phyloP scores from a whole-genome alignment of 495 filamentous ascomycete genomes.

The Tetracladium setigerum region DNA sequence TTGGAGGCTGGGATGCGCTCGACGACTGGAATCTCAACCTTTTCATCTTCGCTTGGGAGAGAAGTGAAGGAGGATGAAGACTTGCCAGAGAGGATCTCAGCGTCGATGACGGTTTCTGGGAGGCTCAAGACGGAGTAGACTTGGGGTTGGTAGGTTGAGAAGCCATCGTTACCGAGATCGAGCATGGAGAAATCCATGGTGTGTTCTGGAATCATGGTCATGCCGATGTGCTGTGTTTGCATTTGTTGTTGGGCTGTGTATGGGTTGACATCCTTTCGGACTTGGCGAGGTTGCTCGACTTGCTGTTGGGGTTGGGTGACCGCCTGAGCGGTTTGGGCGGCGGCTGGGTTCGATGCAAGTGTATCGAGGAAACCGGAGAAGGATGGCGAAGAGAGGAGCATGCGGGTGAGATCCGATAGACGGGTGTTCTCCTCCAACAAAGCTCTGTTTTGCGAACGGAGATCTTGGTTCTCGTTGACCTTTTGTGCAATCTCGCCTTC shows the following conservation, averaged over 20 bases:
- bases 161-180: slow-evolving; percentile 40
- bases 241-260: slow-evolving; percentile 47
- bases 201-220: slow-evolving; percentile 71
- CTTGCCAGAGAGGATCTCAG: slow-evolving; percentile 60
- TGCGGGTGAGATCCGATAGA: slow-evolving; percentile 67
- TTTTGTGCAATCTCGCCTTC: slow-evolving; percentile 73
- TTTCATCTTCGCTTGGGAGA: slow-evolving; percentile 33
- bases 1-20: slow-evolving; percentile 30
- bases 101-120: slow-evolving; percentile 59
- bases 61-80: slow-evolving; percentile 35
- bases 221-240: slow-evolving; percentile 54
- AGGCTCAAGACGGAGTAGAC: slow-evolving; percentile 76
- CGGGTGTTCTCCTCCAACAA: slow-evolving; percentile 75
- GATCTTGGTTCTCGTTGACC: slow-evolving; percentile 62
- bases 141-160: slow-evolving; percentile 61
- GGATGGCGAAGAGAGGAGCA: slow-evolving; percentile 77
- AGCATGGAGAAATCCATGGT: slow-evolving; percentile 59
- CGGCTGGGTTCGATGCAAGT: slow-evolving; percentile 46
- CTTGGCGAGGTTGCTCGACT: slow-evolving; percentile 37
- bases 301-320: slow-evolving; percentile 22
- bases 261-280: slow-evolving; percentile 58
- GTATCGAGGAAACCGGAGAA: slow-evolving; percentile 78
- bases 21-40: slow-evolving; percentile 44
- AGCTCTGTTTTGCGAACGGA: slow-evolving; percentile 62
- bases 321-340: slow-evolving; percentile 24